These are phyloP conservation scores for Colletotrichum sp. DNA, from an alignment of 2,329 filamentous ascomycete genomes.

Conservation along the genomic window DNA sequence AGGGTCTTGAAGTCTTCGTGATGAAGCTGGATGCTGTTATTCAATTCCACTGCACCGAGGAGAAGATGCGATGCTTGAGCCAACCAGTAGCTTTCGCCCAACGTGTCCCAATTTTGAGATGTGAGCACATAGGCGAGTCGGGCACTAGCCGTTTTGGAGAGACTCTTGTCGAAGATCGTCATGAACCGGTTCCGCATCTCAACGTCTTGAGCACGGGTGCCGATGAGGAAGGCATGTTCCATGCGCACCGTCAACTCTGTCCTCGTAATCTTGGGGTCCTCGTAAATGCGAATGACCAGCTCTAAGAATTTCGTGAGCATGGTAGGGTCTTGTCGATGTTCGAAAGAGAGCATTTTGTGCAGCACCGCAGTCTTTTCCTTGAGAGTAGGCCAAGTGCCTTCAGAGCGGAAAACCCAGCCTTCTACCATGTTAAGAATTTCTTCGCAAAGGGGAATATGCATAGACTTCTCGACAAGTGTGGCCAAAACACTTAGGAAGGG, in stretches of 20 bases:
- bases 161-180: slow-evolving; percentile 91
- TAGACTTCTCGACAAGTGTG: slow-evolving; percentile 92
- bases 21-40: slow-evolving; percentile 78
- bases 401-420: slow-evolving; percentile 93
- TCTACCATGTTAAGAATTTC: slow-evolving; percentile 96
- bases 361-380: slow-evolving; percentile 99
- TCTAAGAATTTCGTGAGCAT: slow-evolving; percentile 94
- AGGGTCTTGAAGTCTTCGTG: slow-evolving; percentile 83
- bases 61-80: slow-evolving; percentile 93
- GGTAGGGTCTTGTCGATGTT: slow-evolving; percentile 80
- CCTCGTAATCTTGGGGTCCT: slow-evolving; percentile 92
- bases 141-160: slow-evolving; percentile 90
- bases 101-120: slow-evolving; percentile 95
- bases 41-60: slow-evolving; percentile 88
- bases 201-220: slow-evolving; percentile 89
- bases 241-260: slow-evolving; percentile 96
- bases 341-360: slow-evolving; percentile 98
- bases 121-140: slow-evolving; percentile 88
- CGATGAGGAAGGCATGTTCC: slow-evolving; percentile 97
- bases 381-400: slow-evolving; percentile 93
- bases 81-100: slow-evolving; percentile 96
- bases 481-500: slow-evolving; percentile 96
- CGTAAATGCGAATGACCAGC: slow-evolving; percentile 96
- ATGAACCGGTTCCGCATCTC: slow-evolving; percentile 98
- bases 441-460: slow-evolving; percentile 84